Evolutionary conservation across 352 stramenopile genomes (phyloP), one percentile per base, ranked within the genome.

Genomic region (Globisporangium okanoganense): DNA sequence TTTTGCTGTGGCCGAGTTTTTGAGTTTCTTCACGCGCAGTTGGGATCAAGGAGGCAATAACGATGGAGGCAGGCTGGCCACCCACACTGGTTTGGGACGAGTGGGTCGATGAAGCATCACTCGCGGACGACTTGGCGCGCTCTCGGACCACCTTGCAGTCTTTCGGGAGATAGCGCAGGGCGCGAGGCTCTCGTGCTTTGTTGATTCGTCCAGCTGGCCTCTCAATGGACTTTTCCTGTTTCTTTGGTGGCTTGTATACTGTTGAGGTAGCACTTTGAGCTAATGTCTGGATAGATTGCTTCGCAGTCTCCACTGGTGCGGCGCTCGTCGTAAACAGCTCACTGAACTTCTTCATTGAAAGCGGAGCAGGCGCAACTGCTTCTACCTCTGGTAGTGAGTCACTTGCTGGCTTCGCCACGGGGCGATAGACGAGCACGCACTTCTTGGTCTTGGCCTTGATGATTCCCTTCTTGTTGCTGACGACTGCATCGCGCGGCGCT

Each of bases 401-500:
- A 14, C 22, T 56, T 8, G 35, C 31, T 10, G n/a, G 22, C 18
- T 59, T 64, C 35, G n/a, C 16, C 16, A 64, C 48, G 18, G 58
- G 58, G 25, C 49, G 58, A 59, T 64, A 64, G 13, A 25, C 29
- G 22, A 64, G 22, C 27, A 59, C 38, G n/a, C 49, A 60, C n/a
- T 64, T 64, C 38, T 64, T 64, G 5, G 35, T 35, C 9, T 50
- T 64, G 24, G 58, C 43, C 24, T 50, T 49, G 12, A 59, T 27
- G 2, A 60, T 16, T n/a, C 40, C 35, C 45, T 33, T 48, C 38
- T 60, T 64, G 16, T 25, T 53, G 48, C 5, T 27, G 8, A 12
- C n/a, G 25, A 41, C 50, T 24, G 6, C 16, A 24, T 22, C 40
- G 14, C 16, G 13, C 2, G 41, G 13, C 2, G 41, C 16, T 62